Percentiles rank a stretch among this genome's conserved stretches.
Evolutionary conservation across 805 yeast genomes (phyloP).

Genomic region (Spathaspora sp.): DNA sequence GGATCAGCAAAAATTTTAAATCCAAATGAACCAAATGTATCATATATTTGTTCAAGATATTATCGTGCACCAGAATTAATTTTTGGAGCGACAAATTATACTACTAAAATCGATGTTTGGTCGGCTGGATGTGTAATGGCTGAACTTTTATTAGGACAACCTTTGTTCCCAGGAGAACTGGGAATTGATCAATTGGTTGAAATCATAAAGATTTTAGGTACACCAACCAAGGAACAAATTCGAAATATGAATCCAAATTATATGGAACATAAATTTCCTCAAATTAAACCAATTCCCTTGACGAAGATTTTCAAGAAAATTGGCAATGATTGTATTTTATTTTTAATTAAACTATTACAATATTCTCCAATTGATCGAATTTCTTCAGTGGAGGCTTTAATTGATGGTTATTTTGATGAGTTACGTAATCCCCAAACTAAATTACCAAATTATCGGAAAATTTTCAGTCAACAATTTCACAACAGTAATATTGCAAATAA

Average conservation of each 20-base stretch:
- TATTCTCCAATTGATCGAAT: slow-evolving; percentile 68
- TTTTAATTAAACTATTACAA: slow-evolving; percentile 55
- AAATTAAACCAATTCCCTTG: slow-evolving; percentile 74
- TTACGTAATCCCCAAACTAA: slow-evolving; percentile 37
- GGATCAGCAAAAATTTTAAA: slow-evolving; percentile 91
- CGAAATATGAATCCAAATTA: slow-evolving; percentile 94
- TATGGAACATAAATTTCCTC: slow-evolving; percentile 95
- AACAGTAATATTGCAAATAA: slow-evolving; percentile 10
- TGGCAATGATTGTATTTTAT: slow-evolving; percentile 50
- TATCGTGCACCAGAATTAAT: slow-evolving; percentile 97
- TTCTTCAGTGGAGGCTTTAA: slow-evolving; percentile 52
- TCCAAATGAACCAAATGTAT: slow-evolving; percentile 90
- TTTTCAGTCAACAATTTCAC: slow-evolving; percentile 35
- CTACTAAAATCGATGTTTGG: slow-evolving; percentile 97
- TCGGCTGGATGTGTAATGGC: slow-evolving; percentile 98
- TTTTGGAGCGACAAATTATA: slow-evolving; percentile 94
- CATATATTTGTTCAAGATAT: slow-evolving; percentile 94
- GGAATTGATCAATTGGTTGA: slow-evolving; percentile 98
- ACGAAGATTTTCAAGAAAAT: slow-evolving; percentile 60
- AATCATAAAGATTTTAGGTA: slow-evolving; percentile 91
- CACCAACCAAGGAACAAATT: slow-evolving; percentile 91
- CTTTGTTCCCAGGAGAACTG: slow-evolving; percentile 95
- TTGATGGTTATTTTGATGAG: slow-evolving; percentile 54
- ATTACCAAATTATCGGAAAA: slow-evolving; percentile 42
- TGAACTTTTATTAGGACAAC: slow-evolving; percentile 91